phyloP scores from a whole-genome alignment of 2,329 filamentous ascomycete species.

The Exophiala sp. region DNA sequence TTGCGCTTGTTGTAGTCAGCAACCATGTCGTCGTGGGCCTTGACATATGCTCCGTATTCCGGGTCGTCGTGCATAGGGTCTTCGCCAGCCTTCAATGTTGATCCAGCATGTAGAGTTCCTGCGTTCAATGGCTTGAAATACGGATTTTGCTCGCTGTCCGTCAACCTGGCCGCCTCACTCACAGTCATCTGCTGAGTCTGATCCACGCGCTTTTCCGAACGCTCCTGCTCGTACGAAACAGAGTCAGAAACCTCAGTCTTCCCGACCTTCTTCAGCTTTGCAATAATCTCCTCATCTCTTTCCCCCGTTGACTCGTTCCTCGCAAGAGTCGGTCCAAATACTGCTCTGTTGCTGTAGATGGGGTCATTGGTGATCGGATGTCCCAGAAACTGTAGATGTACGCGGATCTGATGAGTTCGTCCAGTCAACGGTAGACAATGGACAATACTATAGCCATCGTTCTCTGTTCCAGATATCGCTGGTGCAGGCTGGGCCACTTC shows the following conservation, averaged over 20 bases:
- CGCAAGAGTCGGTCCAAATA: constrained; percentile 81
- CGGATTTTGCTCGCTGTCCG: constrained; percentile 2
- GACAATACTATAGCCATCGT: constrained; percentile 85
- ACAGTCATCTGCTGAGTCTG: constrained; percentile 30
- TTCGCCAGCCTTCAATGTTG: constrained; percentile 6
- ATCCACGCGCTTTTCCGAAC: constrained; percentile 18
- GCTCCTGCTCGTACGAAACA: constrained; percentile 68
- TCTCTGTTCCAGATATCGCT: constrained; percentile 40
- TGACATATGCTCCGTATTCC: constrained; percentile 22
- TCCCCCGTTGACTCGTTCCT: constrained; percentile 63
- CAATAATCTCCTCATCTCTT: constrained; percentile 86
- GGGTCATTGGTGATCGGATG: constrained; percentile 97
- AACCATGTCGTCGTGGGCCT: constrained; percentile 72
- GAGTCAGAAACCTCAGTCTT: constrained; percentile 90
- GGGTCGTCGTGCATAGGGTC: constrained; percentile 20
- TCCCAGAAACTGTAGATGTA: constrained; percentile 90
- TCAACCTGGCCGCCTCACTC: constrained; percentile 17
- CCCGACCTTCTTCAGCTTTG: constrained; percentile 80
- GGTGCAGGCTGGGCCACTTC: constrained; percentile 32
- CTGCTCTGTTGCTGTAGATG: constrained; percentile 90
- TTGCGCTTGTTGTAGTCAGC: constrained; percentile 84
- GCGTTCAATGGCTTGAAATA: constrained; percentile 20
- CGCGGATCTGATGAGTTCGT: constrained; percentile 88
- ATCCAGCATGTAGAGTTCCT: constrained; percentile 35
- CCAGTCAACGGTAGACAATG: constrained; percentile 91